These are phyloP conservation scores for Pyrrhoderma noxium DNA, from an alignment of 1,284 basidiomycete species.

Conservation along the genomic window DNA sequence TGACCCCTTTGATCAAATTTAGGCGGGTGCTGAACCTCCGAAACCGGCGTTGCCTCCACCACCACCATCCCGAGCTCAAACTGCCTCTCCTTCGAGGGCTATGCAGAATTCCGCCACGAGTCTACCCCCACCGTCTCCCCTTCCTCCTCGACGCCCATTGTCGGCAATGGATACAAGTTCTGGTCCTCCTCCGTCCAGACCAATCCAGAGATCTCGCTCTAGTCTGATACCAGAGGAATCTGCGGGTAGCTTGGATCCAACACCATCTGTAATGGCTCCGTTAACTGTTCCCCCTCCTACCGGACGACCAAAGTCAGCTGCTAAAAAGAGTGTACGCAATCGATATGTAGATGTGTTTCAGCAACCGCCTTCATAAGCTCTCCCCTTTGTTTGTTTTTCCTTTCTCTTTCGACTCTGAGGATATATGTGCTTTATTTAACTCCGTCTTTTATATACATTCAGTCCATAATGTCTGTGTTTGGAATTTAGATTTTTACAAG, in stretches of 20 bases:
- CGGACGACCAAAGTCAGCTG: slow-evolving; percentile 52
- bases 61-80: slow-evolving; percentile 70
- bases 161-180: slow-evolving; percentile 51
- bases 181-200: slow-evolving; percentile 39
- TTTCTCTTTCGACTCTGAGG: slow-evolving; percentile 1
- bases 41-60: slow-evolving; percentile 46
- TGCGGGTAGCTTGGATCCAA: slow-evolving; percentile 25
- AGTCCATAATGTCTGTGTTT: too few species aligned
- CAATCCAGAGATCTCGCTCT: slow-evolving; percentile 53
- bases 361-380: slow-evolving; percentile 27
- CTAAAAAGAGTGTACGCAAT: slow-evolving; percentile 68
- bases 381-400: neutral
- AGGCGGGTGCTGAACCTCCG: slow-evolving; percentile 49
- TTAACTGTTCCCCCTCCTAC: slow-evolving; percentile 38
- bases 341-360: slow-evolving; percentile 86
- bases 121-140: slow-evolving; percentile 27
- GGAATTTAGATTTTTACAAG: too few species aligned
- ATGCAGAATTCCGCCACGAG: slow-evolving; percentile 30
- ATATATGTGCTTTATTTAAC: slow-evolving; percentile 12
- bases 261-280: slow-evolving; percentile 29
- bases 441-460: neutral
- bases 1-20: slow-evolving; percentile 14
- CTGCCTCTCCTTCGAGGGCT: slow-evolving; percentile 63
- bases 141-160: slow-evolving; percentile 49
- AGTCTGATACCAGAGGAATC: slow-evolving; percentile 50